Conservation (phyloP, 2,329 filamentous ascomycete species). For the Didymella arachidicola region DNA sequence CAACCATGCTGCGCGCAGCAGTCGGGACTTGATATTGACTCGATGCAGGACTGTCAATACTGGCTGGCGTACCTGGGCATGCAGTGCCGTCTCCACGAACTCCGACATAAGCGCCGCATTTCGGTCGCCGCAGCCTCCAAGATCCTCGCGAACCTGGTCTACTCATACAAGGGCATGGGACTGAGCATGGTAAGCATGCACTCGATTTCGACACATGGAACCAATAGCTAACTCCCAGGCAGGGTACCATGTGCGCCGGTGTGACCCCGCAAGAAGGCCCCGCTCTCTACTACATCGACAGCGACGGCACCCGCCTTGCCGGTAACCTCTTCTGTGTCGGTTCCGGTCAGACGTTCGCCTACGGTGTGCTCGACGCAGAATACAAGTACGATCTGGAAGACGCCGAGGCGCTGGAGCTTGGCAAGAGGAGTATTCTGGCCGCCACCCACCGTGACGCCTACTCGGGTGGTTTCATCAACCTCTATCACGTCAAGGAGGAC, state of each 20-base stretch:
- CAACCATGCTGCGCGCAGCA: not conserved
- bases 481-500: slow-evolving; percentile 98
- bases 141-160: slow-evolving; percentile 97
- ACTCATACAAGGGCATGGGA: slow-evolving; percentile 98
- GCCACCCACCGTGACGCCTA: slow-evolving; percentile 98
- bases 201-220: not conserved
- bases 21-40: slow-evolving; percentile 24
- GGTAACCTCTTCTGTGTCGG: slow-evolving; percentile 99
- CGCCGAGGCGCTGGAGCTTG: slow-evolving; percentile 89
- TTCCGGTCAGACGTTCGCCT: slow-evolving; percentile 97
- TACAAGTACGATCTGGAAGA: slow-evolving; percentile 88
- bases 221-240: slow-evolving; percentile 15
- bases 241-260: slow-evolving; percentile 97
- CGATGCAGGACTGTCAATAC: slow-evolving; percentile 88
- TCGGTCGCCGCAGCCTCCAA: slow-evolving; percentile 96
- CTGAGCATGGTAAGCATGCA: slow-evolving; percentile 74
- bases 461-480: slow-evolving; percentile 97
- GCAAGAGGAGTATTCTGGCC: slow-evolving; percentile 89
- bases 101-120: slow-evolving; percentile 98
- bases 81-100: slow-evolving; percentile 98
- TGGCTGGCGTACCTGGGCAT: slow-evolving; percentile 99
- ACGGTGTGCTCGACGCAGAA: slow-evolving; percentile 95
- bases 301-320: slow-evolving; percentile 88
- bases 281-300: slow-evolving; percentile 98
- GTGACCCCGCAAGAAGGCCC: slow-evolving; percentile 95